Evolutionary conservation across 495 filamentous ascomycete species (phyloP).

Genomic region (Wilcoxina mikolae): DNA sequence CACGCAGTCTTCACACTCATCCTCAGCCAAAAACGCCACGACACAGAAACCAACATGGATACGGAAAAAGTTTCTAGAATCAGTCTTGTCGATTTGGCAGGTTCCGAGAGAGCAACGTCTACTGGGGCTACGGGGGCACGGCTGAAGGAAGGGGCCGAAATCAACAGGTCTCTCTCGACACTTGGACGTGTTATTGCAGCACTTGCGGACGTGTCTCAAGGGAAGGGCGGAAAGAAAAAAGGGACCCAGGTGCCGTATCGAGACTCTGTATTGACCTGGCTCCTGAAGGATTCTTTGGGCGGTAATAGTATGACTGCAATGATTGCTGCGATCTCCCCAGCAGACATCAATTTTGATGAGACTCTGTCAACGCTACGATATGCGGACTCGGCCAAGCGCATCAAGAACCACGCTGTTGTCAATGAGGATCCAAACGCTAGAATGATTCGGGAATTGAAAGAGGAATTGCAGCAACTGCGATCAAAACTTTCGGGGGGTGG

Average conservation of each 20-base stretch:
- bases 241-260: constrained; percentile 82
- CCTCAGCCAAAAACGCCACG: constrained; percentile 83
- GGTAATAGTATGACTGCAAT: constrained; percentile 99
- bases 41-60: constrained; percentile 86
- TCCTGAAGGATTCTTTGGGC: constrained; percentile 91
- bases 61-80: constrained; percentile 97
- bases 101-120: constrained; percentile 89
- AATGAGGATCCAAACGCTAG: constrained; percentile 98
- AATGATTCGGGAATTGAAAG: constrained; percentile 97
- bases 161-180: constrained; percentile 92
- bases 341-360: constrained; percentile 98
- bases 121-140: constrained; percentile 92
- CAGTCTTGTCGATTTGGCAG: constrained; percentile 91
- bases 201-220: constrained; percentile 74
- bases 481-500: constrained; percentile 67
- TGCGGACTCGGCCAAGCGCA: constrained; percentile 93
- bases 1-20: constrained; percentile 97
- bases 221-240: constrained; percentile 62
- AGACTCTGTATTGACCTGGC: constrained; percentile 92
- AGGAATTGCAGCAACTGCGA: constrained; percentile 74
- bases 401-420: constrained; percentile 99
- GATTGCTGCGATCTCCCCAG: constrained; percentile 97
- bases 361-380: constrained; percentile 91
- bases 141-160: constrained; percentile 96
- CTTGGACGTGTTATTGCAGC: constrained; percentile 97